phyloP scores from a whole-genome alignment of 2,329 filamentous ascomycete species.

The Ophiocordyceps robertsii region DNA sequence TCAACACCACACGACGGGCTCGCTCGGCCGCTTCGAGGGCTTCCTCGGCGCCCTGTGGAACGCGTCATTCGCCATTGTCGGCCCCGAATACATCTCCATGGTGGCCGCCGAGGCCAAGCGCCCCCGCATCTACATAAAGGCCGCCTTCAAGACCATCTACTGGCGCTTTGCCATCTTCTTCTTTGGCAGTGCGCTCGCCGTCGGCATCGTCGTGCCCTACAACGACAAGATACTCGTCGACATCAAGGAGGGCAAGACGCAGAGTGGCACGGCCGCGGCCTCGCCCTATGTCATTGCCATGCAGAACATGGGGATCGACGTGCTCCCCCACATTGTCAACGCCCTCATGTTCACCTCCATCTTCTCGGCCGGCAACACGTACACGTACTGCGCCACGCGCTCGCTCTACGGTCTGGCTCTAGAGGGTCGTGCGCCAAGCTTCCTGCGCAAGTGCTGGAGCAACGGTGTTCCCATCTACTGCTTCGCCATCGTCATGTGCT shows the following conservation, averaged over 20 bases:
- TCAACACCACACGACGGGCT: conserved; percentile 43
- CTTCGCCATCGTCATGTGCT: conserved; percentile 38
- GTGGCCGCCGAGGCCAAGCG: conserved; percentile 58
- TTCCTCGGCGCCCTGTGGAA: conserved; percentile 56
- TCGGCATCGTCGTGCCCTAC: conserved; percentile 54
- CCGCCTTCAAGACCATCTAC: conserved; percentile 61
- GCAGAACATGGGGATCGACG: conserved; percentile 36
- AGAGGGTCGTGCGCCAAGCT: conserved; percentile 32
- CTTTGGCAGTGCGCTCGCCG: conserved; percentile 51
- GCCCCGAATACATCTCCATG: conserved; percentile 54
- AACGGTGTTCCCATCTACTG: conserved; percentile 49
- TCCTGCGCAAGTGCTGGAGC: conserved; percentile 45
- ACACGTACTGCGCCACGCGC: conserved; percentile 36
- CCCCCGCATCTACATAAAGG: conserved; percentile 49
- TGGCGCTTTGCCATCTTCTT: conserved; percentile 61
- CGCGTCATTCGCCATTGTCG: conserved; percentile 49
- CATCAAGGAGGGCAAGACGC: conserved; percentile 31
- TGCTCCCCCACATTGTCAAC: conserved; percentile 44
- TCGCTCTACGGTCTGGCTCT: conserved; percentile 36
- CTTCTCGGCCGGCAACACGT: conserved; percentile 35
- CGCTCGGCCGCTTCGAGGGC: conserved; percentile 54
- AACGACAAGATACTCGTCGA: conserved; percentile 40
- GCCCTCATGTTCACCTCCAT: conserved; percentile 31
- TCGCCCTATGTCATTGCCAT: conserved; percentile 53
- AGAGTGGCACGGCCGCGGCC: conserved; percentile 32